These are phyloP conservation scores for Entelexis paramagnoliae DNA, from an alignment of 1,139 yeast species.

Conservation along the genomic window DNA sequence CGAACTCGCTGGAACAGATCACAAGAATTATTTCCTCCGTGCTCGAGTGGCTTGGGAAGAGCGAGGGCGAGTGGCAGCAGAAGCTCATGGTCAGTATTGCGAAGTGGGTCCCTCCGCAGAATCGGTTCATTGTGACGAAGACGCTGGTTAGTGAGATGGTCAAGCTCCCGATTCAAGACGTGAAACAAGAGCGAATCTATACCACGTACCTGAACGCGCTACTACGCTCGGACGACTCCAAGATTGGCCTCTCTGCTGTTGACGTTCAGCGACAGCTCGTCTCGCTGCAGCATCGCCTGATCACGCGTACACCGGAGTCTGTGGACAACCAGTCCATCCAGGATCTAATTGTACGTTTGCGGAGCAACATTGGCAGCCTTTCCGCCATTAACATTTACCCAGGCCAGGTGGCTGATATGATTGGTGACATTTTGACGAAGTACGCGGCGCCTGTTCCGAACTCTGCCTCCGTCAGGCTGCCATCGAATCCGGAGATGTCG, in stretches of 20 bases:
- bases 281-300: conserved; percentile 45
- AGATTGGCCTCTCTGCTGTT: conserved; percentile 82
- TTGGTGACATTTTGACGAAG: conserved; percentile 39
- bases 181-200: conserved; percentile 40
- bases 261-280: conserved; percentile 63
- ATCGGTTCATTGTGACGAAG: conserved; percentile 58
- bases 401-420: conserved; percentile 70
- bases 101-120: conserved; percentile 78
- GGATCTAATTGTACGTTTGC: conserved; percentile 24
- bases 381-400: conserved; percentile 66
- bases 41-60: conserved; percentile 12
- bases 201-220: conserved; percentile 53
- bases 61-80: conserved; percentile 30
- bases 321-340: conserved; percentile 10
- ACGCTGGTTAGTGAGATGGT: conserved; percentile 34
- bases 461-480: neutral
- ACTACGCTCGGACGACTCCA: conserved; percentile 66
- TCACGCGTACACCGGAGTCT: conserved; percentile 25
- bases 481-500: neutral
- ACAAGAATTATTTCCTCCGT: conserved; percentile 9
- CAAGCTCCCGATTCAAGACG: conserved; percentile 28
- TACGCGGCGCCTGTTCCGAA: conserved; percentile 9
- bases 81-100: conserved; percentile 55
- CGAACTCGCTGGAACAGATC: conserved; percentile 12
- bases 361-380: conserved; percentile 47